Conservation (phyloP, 225 moss, liverwort and hornwort species). For the Bryum argenteum region DNA sequence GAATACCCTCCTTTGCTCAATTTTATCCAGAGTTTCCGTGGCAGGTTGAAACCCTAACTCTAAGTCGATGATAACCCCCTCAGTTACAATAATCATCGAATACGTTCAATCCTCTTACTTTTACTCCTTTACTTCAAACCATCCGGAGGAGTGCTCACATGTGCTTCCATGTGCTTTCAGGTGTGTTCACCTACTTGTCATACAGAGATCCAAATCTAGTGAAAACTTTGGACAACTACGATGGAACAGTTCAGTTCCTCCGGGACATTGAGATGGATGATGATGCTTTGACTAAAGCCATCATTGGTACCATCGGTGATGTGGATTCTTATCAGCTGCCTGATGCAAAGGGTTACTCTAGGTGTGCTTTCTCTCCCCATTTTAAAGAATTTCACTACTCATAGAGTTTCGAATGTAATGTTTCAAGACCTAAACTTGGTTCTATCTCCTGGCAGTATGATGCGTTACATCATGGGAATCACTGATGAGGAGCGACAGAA, state of each 20-base stretch:
- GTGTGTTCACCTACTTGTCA: slow-evolving; percentile 87
- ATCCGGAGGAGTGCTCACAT: slow-evolving; percentile 1
- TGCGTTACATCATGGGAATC: slow-evolving; percentile 97
- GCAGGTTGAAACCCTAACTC: too few species aligned
- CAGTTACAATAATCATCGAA: too few species aligned
- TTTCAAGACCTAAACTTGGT: background rate
- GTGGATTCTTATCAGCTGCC: slow-evolving; percentile 98
- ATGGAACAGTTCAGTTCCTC: slow-evolving; percentile 89
- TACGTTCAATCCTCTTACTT: too few species aligned
- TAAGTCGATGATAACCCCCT: too few species aligned
- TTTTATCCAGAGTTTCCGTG: too few species aligned
- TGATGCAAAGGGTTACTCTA: slow-evolving; percentile 96
- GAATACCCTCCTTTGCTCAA: background rate
- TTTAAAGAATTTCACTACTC: background rate
- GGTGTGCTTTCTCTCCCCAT: slow-evolving; percentile 40
- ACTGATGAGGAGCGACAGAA: slow-evolving; percentile 89
- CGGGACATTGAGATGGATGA: slow-evolving; percentile 80
- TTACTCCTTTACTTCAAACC: too few species aligned
- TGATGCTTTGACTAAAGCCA: slow-evolving; percentile 95
- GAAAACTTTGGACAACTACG: slow-evolving; percentile 91
- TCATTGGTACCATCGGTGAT: slow-evolving; percentile 97
- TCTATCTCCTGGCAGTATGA: slow-evolving; percentile 57
- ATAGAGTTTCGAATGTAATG: background rate
- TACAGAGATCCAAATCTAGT: slow-evolving; percentile 95
- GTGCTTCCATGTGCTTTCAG: slow-evolving; percentile 44